These are phyloP conservation scores for Isochrysis galbana DNA, from an alignment of 78 protist genomes.

Conservation along the genomic window DNA sequence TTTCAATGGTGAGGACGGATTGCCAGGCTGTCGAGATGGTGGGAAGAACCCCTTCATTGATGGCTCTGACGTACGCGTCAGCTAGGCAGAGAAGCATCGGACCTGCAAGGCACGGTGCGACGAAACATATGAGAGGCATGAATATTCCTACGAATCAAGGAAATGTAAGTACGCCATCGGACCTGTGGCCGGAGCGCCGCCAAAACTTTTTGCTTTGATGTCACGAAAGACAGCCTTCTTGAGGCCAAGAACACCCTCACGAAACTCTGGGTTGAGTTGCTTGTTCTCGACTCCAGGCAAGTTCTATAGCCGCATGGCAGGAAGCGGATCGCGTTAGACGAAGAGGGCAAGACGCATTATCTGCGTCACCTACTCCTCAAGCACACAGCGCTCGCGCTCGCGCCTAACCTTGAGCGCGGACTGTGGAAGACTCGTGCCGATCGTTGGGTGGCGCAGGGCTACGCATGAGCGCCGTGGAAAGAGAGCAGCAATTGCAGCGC, in stretches of 20 bases:
- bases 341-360: no score
- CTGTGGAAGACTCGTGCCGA: neutral
- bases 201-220: neutral
- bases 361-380: no score
- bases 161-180: no score
- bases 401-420: neutral
- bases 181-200: neutral
- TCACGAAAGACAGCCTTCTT: neutral
- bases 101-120: neutral
- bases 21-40: constrained; percentile 42
- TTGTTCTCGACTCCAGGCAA: no score
- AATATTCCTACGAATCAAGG: no score
- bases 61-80: constrained; percentile 20
- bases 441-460: constrained; percentile 4
- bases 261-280: neutral
- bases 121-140: no score
- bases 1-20: neutral
- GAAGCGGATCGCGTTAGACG: no score
- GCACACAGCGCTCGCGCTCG: neutral
- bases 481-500: neutral
- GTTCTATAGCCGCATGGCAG: no score
- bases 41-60: constrained; percentile 43
- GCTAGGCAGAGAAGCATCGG: neutral
- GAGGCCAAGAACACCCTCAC: neutral
- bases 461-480: neutral